Evolutionary conservation across 2,329 filamentous ascomycete species (phyloP), one percentile per base, ranked within the genome.

Genomic region (Exutisphaerella laricina): DNA sequence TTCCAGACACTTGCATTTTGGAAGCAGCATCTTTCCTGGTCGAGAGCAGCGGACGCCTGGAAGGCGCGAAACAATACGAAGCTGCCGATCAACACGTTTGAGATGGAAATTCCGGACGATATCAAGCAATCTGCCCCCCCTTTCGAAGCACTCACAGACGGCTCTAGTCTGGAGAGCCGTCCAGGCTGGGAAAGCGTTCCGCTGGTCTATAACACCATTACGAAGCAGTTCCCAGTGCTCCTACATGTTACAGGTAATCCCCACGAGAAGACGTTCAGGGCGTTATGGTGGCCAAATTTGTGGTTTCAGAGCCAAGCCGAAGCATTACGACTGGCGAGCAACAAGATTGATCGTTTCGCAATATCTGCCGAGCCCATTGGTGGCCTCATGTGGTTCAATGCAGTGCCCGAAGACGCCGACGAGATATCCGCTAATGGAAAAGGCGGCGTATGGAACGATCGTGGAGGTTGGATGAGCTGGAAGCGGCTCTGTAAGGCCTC

Each of bases 21-120:
- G 48, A 56, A 57, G 22, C 52, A 58, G 6, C 58, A 55, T 39
- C 39, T 62, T 8, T 51, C 54, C 2, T 63, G 55, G 54, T 67
- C 66, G 48, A 57, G 62, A 6, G 58, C 67, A 21, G 61, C 66
- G 2, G 59, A 64, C 13, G 46, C 54, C 2, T 57, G 51, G 50
- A 25, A 22, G 9, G 33, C 48, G n/a, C 45, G 45, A 1, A 14
- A 22, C 12, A 41, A 35, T 14, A 34, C 39, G 13, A 32, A 37
- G 10, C 25, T 40, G 8, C 23, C 41, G 16, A 46, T 44, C 9
- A 43, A 48, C 13, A 45, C 50, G 8, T 55, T 50, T 42, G 35
- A 48, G 2, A 49, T 55, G 16, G 42, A 33, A 9, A 40, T 60
- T 12, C 45, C 53, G 1, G 40, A 43, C 13, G 57, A 59, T 20